Evolutionary conservation across 2,329 filamentous ascomycete species (phyloP).

Genomic region (Cercospora sesami): DNA sequence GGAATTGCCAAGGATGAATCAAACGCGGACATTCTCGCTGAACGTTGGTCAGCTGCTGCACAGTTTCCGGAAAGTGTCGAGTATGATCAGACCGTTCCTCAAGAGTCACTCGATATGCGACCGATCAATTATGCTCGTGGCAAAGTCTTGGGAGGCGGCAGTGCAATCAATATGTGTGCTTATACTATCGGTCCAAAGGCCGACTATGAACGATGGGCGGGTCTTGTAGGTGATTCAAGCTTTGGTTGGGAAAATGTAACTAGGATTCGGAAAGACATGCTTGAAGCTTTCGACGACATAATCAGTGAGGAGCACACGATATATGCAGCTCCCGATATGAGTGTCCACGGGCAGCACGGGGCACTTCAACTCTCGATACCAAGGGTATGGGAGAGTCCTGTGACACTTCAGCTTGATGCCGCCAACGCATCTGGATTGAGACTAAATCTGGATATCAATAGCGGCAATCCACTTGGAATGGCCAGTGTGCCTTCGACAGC

Average conservation of each 20-base stretch:
- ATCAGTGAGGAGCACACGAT: neutral
- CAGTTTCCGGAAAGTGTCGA: neutral
- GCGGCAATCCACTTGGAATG: neutral
- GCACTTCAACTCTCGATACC: neutral
- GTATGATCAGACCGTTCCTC: neutral
- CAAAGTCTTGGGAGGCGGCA: neutral
- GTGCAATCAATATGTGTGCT: neutral
- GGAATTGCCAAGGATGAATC: neutral
- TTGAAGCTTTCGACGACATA: neutral
- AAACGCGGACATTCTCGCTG: neutral
- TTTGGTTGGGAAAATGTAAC: neutral
- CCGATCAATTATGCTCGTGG: neutral
- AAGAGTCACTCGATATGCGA: neutral
- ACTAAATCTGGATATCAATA: neutral
- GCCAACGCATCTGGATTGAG: neutral
- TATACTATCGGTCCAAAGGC: neutral
- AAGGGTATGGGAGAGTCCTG: neutral
- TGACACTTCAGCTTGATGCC: neutral
- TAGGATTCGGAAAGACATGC: neutral
- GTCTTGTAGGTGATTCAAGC: neutral
- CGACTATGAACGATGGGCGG: neutral
- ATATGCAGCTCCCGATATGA: neutral
- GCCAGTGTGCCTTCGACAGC: neutral
- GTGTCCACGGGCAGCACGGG: neutral
- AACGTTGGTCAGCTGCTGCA: neutral